Conservation (phyloP, 176 grass and related monocot species). For the Puccinellia tenuiflora region DNA sequence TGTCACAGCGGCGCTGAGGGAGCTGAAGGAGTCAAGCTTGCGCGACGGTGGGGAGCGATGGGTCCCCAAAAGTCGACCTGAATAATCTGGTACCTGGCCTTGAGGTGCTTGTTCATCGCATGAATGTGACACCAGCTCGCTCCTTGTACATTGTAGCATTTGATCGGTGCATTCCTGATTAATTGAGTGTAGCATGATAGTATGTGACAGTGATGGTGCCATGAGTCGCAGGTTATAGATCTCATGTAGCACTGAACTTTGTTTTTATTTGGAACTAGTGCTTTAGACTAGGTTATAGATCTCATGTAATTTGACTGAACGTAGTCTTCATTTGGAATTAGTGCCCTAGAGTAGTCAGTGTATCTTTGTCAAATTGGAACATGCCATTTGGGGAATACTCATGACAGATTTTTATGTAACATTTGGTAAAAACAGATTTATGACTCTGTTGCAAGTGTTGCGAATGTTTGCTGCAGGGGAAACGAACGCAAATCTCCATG, state of each 20-base stretch:
- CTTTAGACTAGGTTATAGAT: no score
- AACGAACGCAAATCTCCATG: no score
- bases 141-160: background rate
- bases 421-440: no score
- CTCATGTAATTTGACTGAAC: no score
- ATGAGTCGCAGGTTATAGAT: background rate
- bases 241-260: background rate
- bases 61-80: background rate
- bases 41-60: background rate
- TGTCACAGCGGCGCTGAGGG: slow-evolving; percentile 35
- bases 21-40: slow-evolving; percentile 24
- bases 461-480: no score
- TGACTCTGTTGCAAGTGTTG: no score
- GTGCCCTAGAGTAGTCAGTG: no score
- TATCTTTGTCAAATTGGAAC: no score
- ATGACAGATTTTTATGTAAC: no score
- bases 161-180: background rate
- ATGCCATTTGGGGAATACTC: no score
- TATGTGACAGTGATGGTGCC: background rate
- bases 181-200: background rate
- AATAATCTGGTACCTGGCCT: background rate
- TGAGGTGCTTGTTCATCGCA: background rate
- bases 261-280: background rate
- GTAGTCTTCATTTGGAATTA: no score
- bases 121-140: background rate